Evolutionary conservation across 768 basidiomycete species (phyloP), one percentile per base, ranked within the genome.

Genomic region (Boletus tomentosulus): DNA sequence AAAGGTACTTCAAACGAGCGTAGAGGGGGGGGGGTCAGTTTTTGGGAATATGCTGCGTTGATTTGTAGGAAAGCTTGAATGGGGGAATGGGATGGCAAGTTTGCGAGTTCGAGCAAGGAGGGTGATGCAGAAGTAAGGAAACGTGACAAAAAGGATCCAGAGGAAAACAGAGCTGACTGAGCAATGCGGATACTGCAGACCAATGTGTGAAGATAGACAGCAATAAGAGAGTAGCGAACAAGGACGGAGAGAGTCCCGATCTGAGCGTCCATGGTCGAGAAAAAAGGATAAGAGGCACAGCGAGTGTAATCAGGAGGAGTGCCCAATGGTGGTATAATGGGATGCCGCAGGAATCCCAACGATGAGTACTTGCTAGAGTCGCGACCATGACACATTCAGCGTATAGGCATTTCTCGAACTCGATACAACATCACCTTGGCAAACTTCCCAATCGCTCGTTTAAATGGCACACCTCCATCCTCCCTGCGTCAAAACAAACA

Each of bases 351-450:
- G 59, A 54, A 55, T 58, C 49, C 24, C 57, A 51, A 46, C 37
- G 37, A 55, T 28, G 42, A 34, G 33, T 46, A 49, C 60, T 65
- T 59, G 56, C 56, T 59, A 50, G 43, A 57, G 55, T 13, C 58
- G 51, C 47, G 30, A 56, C 51, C 50, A 51, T n/a, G 33, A 41
- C 48, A 50, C 38, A 43, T 67, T 68, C 57, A 68, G 65, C 45
- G 7, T 35, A 42, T 44, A 45, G 39, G 42, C 46, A 56, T 53
- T 44, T 49, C 56, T 50, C 48, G 30, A 66, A 46, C 53, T 67
- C 44, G 57, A 56, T 55, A 59, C 60, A 53, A 68, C 63, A 48
- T 68, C 63, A 68, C 67, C 67, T 68, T 69, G 56, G 52, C 53
- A 53, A 45, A 56, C 47, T 35, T 48, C 55, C 52, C 44, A 55